phyloP scores from a whole-genome alignment of 129 eudicot species.

The Pseudognaphalium luteoalbum region DNA sequence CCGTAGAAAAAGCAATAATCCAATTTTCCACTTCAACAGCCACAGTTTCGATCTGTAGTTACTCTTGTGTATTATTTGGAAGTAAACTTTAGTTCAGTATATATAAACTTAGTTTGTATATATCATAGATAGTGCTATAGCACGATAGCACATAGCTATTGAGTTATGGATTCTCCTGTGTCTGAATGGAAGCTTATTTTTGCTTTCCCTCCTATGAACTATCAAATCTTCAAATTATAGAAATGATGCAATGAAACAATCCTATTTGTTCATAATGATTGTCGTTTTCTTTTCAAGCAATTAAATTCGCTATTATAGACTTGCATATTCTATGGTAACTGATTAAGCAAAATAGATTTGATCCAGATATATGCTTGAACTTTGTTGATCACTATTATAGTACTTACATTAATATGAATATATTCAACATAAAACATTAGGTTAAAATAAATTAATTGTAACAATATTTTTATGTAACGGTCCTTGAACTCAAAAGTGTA shows the following conservation, averaged over 20 bases:
- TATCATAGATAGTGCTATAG: conserved; percentile 9
- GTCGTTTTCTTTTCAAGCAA: conserved; percentile 1
- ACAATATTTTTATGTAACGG: too few species aligned
- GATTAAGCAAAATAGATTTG: too few species aligned
- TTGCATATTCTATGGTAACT: too few species aligned
- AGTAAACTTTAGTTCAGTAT: background rate
- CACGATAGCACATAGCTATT: background rate
- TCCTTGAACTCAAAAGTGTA: too few species aligned
- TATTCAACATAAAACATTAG: too few species aligned
- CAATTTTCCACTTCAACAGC: conserved; percentile 82
- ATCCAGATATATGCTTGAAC: too few species aligned
- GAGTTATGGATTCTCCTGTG: background rate
- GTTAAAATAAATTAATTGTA: too few species aligned
- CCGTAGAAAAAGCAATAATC: conserved; percentile 43
- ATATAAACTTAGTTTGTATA: conserved; percentile 27
- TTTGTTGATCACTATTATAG: too few species aligned
- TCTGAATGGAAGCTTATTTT: conserved; percentile 3
- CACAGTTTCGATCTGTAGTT: conserved; percentile 85
- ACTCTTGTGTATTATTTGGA: conserved; percentile 11
- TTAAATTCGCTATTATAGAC: background rate
- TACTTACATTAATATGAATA: too few species aligned
- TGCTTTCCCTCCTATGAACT: background rate
- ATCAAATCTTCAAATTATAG: conserved; percentile 3
- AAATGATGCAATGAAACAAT: background rate
- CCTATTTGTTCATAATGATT: background rate